A percentile compares a stretch with the other conserved stretches of the same genome.
phyloP scores from a whole-genome alignment of 2,329 filamentous ascomycete genomes.

The Arachnomyces sp. region DNA sequence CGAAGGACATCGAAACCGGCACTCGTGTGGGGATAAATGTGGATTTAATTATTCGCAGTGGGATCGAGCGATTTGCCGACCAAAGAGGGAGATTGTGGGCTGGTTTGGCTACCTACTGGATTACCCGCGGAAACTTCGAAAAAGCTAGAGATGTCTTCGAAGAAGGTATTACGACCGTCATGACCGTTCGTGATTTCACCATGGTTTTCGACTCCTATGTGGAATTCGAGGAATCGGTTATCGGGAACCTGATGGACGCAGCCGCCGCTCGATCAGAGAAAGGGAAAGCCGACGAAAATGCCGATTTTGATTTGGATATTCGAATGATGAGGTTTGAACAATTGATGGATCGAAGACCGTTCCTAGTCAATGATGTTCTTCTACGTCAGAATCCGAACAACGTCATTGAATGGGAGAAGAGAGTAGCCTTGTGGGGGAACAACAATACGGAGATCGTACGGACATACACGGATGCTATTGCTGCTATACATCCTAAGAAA shows the following conservation, averaged over 20 bases:
- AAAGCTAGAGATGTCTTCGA: slow-evolving; percentile 88
- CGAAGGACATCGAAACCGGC: slow-evolving; percentile 73
- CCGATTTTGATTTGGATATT: slow-evolving; percentile 91
- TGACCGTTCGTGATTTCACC: slow-evolving; percentile 97
- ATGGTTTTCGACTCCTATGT: slow-evolving; percentile 93
- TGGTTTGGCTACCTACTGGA: slow-evolving; percentile 93
- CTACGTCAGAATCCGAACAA: slow-evolving; percentile 94
- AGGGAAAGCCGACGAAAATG: slow-evolving; percentile 67
- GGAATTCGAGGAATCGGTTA: slow-evolving; percentile 95
- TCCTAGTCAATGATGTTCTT: slow-evolving; percentile 91
- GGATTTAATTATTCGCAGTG: slow-evolving; percentile 85
- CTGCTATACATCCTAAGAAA: slow-evolving; percentile 87
- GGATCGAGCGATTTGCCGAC: slow-evolving; percentile 82
- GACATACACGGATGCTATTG: slow-evolving; percentile 91
- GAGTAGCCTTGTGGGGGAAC: slow-evolving; percentile 89
- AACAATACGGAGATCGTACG: slow-evolving; percentile 87
- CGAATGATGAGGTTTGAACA: slow-evolving; percentile 98
- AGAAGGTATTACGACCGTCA: slow-evolving; percentile 92
- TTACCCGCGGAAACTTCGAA: slow-evolving; percentile 85
- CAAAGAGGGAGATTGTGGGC: slow-evolving; percentile 94
- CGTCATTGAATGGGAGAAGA: slow-evolving; percentile 93
- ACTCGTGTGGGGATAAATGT: slow-evolving; percentile 80
- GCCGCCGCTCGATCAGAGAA: slow-evolving; percentile 74
- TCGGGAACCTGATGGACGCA: slow-evolving; percentile 82
- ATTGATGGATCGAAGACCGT: slow-evolving; percentile 91